phyloP scores from a whole-genome alignment of 495 filamentous ascomycete species.

The Aspergillus nidulans region DNA sequence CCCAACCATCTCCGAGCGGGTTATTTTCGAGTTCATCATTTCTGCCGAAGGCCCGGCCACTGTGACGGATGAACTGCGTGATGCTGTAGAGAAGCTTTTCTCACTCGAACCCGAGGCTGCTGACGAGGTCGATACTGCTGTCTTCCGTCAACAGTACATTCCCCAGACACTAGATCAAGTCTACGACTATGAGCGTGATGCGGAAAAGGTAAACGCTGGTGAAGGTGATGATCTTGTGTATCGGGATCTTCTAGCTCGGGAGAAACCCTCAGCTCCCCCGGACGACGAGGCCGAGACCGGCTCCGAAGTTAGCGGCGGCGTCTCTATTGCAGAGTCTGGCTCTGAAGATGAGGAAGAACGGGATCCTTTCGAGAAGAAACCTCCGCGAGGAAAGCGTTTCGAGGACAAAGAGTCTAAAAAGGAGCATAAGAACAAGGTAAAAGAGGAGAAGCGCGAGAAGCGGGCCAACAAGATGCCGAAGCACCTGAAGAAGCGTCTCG shows the following conservation, averaged over 20 bases:
- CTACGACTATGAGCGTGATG: slow-evolving; percentile 91
- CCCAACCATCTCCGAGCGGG: slow-evolving; percentile 66
- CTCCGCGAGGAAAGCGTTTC: slow-evolving; percentile 81
- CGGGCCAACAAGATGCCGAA: slow-evolving; percentile 95
- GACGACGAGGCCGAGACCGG: slow-evolving; percentile 34
- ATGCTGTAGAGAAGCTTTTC: slow-evolving; percentile 48
- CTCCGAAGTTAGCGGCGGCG: slow-evolving; percentile 47
- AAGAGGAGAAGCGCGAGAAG: slow-evolving; percentile 90
- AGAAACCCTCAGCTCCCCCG: slow-evolving; percentile 42
- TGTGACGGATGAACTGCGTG: slow-evolving; percentile 38
- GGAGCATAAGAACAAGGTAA: slow-evolving; percentile 83
- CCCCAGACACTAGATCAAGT: slow-evolving; percentile 91
- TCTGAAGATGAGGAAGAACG: slow-evolving; percentile 42
- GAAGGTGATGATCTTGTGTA: slow-evolving; percentile 73
- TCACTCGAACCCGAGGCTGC: slow-evolving; percentile 34
- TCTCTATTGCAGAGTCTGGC: slow-evolving; percentile 41
- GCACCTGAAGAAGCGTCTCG: slow-evolving; percentile 70
- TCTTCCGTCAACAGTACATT: slow-evolving; percentile 93
- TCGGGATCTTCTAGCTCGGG: slow-evolving; percentile 69
- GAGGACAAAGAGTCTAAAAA: slow-evolving; percentile 88
- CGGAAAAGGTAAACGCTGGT: slow-evolving; percentile 66
- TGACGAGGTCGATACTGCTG: slow-evolving; percentile 74
- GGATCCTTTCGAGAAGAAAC: slow-evolving; percentile 57
- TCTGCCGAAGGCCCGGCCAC: slow-evolving; percentile 49
- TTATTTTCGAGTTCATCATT: slow-evolving; percentile 76